Base-by-base conservation (phyloP, 495 filamentous ascomycete species). In the Arthonia radiata region DNA sequence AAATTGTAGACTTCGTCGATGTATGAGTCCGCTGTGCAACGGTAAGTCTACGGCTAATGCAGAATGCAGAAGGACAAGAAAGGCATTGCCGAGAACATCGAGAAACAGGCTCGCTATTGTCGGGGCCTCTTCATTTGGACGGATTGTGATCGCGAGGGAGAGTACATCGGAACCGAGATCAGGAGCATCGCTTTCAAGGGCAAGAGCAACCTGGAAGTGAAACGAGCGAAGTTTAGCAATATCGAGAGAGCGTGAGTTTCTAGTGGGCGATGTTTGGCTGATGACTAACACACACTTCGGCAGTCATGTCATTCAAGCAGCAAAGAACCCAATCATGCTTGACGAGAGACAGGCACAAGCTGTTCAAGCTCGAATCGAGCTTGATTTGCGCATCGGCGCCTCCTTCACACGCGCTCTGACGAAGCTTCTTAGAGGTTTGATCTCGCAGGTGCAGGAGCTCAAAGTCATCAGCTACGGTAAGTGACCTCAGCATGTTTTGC, bases 71-170 rank as follows among this genome's bases (percentile, higher is more conserved):
- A 89, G 71, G 71, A 83, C 41, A 82, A 78, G 39, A 64, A 62
- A 37, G 51, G 65, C 11, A 74, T 94, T 30, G 78, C 81, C 5
- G 53, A 64, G 4, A 97, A 97, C 40, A 94, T 97, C 39, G 56
- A 67, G 25, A 46, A 54, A 4, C 67, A 86, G 45, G 86, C 89
- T 8, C 61, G 60, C 24, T 56, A 61, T 37, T 52, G 64, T 29
- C 59, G 56, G 37, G 65, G 64, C 12, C 56, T 97, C 9, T 86
- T 80, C 46, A 91, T 97, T 38, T 97, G 86, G 86, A 97, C 86
- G 1, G 86, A 97, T 57, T 94, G 86, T 50, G 86, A 97, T 56
- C 68, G 82, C 26, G 86, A 97, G 57, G 86, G 86, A 10, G 86
- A 97, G 48, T 71, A 93, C 39, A 97, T 97, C 34, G 86, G 86